Conservation (phyloP, 768 basidiomycete species). For the Amanita brunnescens region DNA sequence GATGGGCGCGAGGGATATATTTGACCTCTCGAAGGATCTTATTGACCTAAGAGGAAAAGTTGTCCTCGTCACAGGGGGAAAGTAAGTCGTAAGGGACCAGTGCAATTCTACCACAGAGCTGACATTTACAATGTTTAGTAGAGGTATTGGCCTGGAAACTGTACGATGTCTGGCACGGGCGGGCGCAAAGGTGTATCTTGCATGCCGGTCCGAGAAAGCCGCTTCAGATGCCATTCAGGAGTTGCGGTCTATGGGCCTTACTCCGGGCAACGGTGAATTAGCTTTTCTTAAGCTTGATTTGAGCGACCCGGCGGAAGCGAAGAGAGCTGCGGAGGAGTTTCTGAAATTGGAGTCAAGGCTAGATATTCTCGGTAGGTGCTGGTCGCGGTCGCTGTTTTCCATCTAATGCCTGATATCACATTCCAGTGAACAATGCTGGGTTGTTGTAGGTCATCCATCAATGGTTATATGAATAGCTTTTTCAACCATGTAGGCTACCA, state of each 20-base stretch:
- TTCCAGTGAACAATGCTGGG: slow-evolving; percentile 48
- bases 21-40: slow-evolving; percentile 29
- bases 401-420: neutral
- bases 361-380: slow-evolving; percentile 43
- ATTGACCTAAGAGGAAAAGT: slow-evolving; percentile 42
- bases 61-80: slow-evolving; percentile 49
- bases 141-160: slow-evolving; percentile 37
- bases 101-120: neutral
- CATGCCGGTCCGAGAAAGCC: slow-evolving; percentile 36
- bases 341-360: slow-evolving; percentile 40
- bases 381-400: neutral
- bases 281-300: slow-evolving; percentile 42
- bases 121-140: slow-evolving; percentile 10
- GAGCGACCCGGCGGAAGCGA: no score
- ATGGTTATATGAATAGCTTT: neutral
- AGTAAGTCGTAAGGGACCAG: slow-evolving; percentile 24
- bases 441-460: slow-evolving; percentile 23
- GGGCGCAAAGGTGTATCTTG: no score
- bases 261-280: slow-evolving; percentile 36
- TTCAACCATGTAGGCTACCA: slow-evolving; percentile 7
- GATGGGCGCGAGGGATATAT: no score
- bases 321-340: slow-evolving; percentile 39
- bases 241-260: slow-evolving; percentile 35
- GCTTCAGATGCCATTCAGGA: slow-evolving; percentile 40
- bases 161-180: slow-evolving; percentile 40